Evolutionary conservation across 2,329 filamentous ascomycete genomes (phyloP), one percentile per base, ranked within the genome.

Genomic region (Pseudogymnoascus verrucosus): DNA sequence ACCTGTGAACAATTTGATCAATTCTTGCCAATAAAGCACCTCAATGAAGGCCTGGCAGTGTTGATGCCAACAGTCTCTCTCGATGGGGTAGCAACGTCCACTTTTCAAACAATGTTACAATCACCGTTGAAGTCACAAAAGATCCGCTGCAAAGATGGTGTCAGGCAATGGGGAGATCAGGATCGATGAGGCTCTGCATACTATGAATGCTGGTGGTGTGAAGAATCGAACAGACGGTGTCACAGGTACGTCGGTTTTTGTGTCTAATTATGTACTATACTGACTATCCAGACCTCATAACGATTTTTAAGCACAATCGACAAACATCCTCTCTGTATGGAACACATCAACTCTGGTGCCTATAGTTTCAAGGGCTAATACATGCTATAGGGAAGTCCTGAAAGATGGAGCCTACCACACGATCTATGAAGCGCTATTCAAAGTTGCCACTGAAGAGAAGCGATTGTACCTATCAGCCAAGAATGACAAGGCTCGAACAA

Each of bases 351-450:
- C 21, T 31, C 34, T 12, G n/a, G 39, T 14, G 5, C 31, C 31
- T 23, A 14, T n/a, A 14, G 59, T 31, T 57, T n/a, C 23, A 21
- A 19, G 23, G 16, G 51, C 66, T 72, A 62, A 70, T 37, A 14
- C 31, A 16, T 31, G 63, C 64, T 51, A 31, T 64, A 71, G 71
- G 39, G 65, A 74, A 31, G 70, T 75, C 11, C 78, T 96, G 36
- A 83, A 82, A 54, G 91, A 96, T 72, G 90, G 89, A 72, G 83
- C 84, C n/a, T 96, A 90, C 68, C 89, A 95, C 71, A 83, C 84
- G 65, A 86, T 97, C 47, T 90, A 91, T 69, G 91, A 97, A 71
- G 83, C 85, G 1, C 78, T 98, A 2, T 96, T 97, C 71, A 82
- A 83, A 62, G 88, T 82, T 71, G 83, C 83, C 1, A 74, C 87